Evolutionary conservation across 2,329 filamentous ascomycete species (phyloP).

Genomic region (Sporothrix brunneoviolacea): DNA sequence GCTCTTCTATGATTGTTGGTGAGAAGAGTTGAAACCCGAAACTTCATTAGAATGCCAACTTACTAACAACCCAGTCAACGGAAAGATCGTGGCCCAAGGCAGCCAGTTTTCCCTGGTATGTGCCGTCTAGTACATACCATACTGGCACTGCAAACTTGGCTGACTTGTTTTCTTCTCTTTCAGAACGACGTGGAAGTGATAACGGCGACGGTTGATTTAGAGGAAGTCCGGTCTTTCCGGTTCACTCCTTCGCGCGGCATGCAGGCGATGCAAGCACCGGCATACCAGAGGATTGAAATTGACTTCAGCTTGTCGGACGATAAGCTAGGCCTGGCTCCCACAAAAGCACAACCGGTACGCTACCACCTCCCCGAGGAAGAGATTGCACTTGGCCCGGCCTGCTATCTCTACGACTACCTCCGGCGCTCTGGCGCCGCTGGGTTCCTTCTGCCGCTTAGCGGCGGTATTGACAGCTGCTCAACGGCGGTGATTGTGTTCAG

Average conservation of each 20-base stretch:
- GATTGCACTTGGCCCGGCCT: slow-evolving; percentile 57
- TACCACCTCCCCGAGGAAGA: slow-evolving; percentile 59
- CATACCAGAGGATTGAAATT: slow-evolving; percentile 39
- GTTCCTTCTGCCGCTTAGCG: slow-evolving; percentile 50
- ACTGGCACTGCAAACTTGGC: no score
- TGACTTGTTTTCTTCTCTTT: slow-evolving; percentile 26
- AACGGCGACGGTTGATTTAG: slow-evolving; percentile 60
- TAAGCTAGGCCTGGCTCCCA: slow-evolving; percentile 23
- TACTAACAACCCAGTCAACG: slow-evolving; percentile 38
- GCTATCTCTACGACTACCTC: slow-evolving; percentile 57
- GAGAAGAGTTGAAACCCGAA: no score
- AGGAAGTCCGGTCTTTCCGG: slow-evolving; percentile 60
- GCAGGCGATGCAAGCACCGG: slow-evolving; percentile 45
- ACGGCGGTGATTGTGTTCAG: slow-evolving; percentile 35
- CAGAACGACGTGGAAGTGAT: slow-evolving; percentile 60
- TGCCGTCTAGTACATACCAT: no score
- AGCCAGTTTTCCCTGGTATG: slow-evolving; percentile 45
- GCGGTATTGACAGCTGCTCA: slow-evolving; percentile 53
- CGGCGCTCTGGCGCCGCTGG: slow-evolving; percentile 42
- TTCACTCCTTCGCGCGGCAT: slow-evolving; percentile 49
- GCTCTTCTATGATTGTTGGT: slow-evolving; percentile 54
- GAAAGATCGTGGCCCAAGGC: slow-evolving; percentile 57
- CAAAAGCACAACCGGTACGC: slow-evolving; percentile 34
- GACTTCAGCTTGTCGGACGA: slow-evolving; percentile 28
- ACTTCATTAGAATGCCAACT: no score